Conservation (phyloP, 257 asterid genomes). For the Rhazya stricta region DNA sequence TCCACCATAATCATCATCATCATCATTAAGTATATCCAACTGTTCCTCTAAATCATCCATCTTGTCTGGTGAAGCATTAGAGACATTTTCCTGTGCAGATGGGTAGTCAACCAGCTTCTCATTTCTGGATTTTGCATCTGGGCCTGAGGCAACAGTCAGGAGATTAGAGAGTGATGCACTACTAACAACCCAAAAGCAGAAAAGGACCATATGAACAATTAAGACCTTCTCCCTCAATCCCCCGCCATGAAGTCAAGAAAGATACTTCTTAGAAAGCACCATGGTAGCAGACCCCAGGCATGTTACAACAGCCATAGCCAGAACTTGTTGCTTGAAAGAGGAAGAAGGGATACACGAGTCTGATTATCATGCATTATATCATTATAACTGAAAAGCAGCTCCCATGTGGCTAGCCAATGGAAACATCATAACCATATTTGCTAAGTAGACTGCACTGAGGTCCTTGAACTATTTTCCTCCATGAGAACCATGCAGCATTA, state of each 20-base stretch:
- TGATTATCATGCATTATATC: background rate
- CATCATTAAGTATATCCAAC: slow-evolving; percentile 70
- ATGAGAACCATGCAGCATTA: background rate
- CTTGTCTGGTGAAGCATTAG: slow-evolving; percentile 57
- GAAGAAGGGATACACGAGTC: background rate
- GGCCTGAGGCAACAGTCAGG: slow-evolving; percentile 6
- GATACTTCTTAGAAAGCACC: background rate
- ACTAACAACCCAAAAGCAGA: background rate
- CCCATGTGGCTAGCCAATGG: background rate
- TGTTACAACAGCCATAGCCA: background rate
- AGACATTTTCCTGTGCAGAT: slow-evolving; percentile 36
- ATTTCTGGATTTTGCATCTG: slow-evolving; percentile 56
- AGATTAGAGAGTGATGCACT: background rate
- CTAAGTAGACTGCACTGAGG: background rate
- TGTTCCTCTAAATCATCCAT: slow-evolving; percentile 62
- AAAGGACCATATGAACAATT: background rate
- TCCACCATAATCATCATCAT: slow-evolving; percentile 42
- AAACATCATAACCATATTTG: background rate
- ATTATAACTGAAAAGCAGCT: background rate
- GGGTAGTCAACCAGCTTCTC: slow-evolving; percentile 55
- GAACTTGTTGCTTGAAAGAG: no score
- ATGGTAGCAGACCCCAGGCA: background rate
- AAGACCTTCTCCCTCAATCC: background rate
- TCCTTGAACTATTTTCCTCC: background rate
- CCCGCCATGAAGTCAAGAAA: background rate